Evolutionary conservation across 2,329 filamentous ascomycete species (phyloP), one percentile per base, ranked within the genome.

Genomic region (Microascus cirrosus): DNA sequence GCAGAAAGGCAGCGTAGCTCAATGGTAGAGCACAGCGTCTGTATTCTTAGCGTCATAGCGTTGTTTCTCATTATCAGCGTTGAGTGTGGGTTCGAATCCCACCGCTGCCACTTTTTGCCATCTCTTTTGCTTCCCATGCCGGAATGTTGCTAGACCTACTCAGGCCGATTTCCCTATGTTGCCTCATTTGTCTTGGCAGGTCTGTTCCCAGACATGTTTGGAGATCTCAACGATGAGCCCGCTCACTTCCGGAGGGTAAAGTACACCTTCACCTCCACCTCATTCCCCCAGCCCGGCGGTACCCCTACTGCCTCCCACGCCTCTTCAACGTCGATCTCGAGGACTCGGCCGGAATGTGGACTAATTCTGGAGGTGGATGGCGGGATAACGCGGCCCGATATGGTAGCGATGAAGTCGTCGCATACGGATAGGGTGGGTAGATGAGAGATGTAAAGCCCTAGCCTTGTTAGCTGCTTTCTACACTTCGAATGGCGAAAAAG

Each of bases 221-320:
- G 28, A 32, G 8, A 32, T 32, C 28, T 8, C 28, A 32, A 8
- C 28, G 28, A 15, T 15, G 25, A n/a, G 18, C n/a, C 12, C 11
- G 6, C 25, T 50, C 20, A 56, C 25, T 56, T 56, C n/a, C 25
- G 75, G 53, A 74, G 65, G 25, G 69, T 69, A 54, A 82, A 76
- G 58, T 75, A 85, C 5, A 90, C 69, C 67, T 85, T 85, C 50
- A 95, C 73, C 60, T 82, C 77, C 42, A 91, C 79, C 69, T 95
- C 89, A 68, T 96, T 95, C 62, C 84, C 86, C 86, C 89, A 95
- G 8, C 86, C 84, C 42, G 82, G 79, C 59, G 83, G 73, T 58
- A 94, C 75, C 0, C 78, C 80, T 74, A 91, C 79, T 64, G 89
- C 83, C 53, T 80, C 79, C 91, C 91, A 97, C 1, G 93, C 93